Base-by-base conservation (phyloP, 2,329 filamentous ascomycete species). In the Colletotrichum lindemuthianum region DNA sequence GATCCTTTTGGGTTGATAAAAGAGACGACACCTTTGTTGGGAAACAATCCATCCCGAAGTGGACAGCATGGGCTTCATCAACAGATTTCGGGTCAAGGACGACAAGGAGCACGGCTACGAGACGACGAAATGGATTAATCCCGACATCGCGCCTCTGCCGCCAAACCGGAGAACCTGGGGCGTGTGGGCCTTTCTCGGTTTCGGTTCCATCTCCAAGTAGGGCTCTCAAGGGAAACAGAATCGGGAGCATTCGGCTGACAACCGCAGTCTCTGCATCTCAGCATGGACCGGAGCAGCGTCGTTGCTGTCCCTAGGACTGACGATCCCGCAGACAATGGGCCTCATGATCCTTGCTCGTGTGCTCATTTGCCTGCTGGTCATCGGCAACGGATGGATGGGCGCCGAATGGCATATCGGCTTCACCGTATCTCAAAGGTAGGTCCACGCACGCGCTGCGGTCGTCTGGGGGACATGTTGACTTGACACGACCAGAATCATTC, bases 81-180 rank as follows among this genome's bases (percentile, higher is more conserved):
- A 68, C 7, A 65, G 48, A 15, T 24, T 68, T 8, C 15, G 53
- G n/a, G 66, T 68, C 37, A 57, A 40, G 2, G 66, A 68, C 24
- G 64, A 68, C 41, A 34, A 39, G 0, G 64, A 67, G 48, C 64
- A 68, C 52, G 66, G 66, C 4, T 68, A 68, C 41, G 78, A 83
- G 61, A 82, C 81, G 0, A 77, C 81, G 54, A 73, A 77, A 36
- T 85, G 82, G 82, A 81, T 79, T 33, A 85, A 85, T 60, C 79
- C 79, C 68, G 77, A 78, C 47, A 69, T 79, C 36, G 74, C 76
- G 11, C 76, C 77, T n/a, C 68, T 79, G 7, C 73, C 82, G n/a
- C 76, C 78, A 2, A 75, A 77, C 60, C 72, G 79, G 55, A 73
- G 81, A 66, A 84, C 81, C 43, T 84, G 82, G 82, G 79, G 65